Evolutionary conservation across 495 filamentous ascomycete species (phyloP), one percentile per base, ranked within the genome.

Genomic region (Penicillium cataractarum): DNA sequence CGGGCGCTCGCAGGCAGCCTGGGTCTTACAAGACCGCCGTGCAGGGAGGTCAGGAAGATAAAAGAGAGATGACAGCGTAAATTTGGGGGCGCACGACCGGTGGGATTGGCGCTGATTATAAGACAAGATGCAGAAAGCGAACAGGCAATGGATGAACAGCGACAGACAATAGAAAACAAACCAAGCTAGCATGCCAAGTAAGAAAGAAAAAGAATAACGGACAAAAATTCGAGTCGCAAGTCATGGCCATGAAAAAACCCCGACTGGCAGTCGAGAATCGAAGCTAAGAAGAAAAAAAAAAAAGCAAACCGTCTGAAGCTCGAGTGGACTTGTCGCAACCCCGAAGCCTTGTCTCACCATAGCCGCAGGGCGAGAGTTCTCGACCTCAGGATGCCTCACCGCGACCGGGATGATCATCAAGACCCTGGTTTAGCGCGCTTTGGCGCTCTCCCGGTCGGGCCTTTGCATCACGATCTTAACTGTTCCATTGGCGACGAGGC

Each of bases 391-490:
- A 62, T 65, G 39, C 48, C 37, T 44, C 31, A 40, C 42, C 46
- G 67, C 67, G 70, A 68, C 68, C 65, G 64, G 68, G 63, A 60
- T 64, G 68, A 71, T 71, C 70, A 58, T 55, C 65, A 57, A 48
- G 60, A 59, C 63, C 70, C 67, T 64, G 48, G 50, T 40, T 65
- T 68, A 71, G 70, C 65, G 68, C 65, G 58, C 51, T 49, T 57
- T 54, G 54, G 37, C 58, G 51, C 57, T 66, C 59, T 63, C 26
- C 62, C 58, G 54, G 53, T 58, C 56, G 52, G 35, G 44, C 26
- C 24, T 55, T 51, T 57, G 58, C 57, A 63, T 68, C 55, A 52
- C 55, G 67, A 71, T 64, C 51, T 53, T 37, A 26, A 42, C 42
- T 48, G 54, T 48, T 61, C 51, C 63, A 71, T 73, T 73, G 68